phyloP scores from a whole-genome alignment of 2,329 filamentous ascomycete species.

The Fusarium aywerte region DNA sequence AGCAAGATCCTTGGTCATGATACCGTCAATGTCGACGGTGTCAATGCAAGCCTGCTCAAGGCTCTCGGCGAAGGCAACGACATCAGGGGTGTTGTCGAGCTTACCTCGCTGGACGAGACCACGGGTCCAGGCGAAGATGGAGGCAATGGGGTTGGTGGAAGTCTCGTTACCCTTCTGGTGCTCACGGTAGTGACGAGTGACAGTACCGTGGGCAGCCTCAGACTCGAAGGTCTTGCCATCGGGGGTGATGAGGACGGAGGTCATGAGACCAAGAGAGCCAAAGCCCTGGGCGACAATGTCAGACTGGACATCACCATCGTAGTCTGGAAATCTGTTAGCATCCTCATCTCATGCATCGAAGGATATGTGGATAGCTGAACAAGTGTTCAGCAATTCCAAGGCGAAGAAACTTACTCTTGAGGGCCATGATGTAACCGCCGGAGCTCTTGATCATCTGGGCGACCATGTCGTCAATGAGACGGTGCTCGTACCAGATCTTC shows the following conservation, averaged over 20 bases:
- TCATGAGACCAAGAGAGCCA: slow-evolving; percentile 98
- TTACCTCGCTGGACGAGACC: slow-evolving; percentile 92
- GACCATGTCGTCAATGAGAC: slow-evolving; percentile 99
- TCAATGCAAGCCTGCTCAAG: slow-evolving; percentile 95
- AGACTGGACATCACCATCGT: slow-evolving; percentile 98
- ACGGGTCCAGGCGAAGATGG: slow-evolving; percentile 98
- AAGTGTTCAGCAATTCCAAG: slow-evolving; percentile 9
- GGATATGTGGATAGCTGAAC: not conserved
- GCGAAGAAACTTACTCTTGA: slow-evolving; percentile 80
- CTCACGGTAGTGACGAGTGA: slow-evolving; percentile 98
- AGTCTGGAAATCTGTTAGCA: slow-evolving; percentile 69
- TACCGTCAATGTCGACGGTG: slow-evolving; percentile 89
- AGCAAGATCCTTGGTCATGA: slow-evolving; percentile 99
- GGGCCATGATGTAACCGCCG: slow-evolving; percentile 95
- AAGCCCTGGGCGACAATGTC: slow-evolving; percentile 99
- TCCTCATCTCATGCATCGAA: not conserved
- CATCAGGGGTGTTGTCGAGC: slow-evolving; percentile 91
- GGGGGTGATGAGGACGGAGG: slow-evolving; percentile 94
- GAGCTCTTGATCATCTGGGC: slow-evolving; percentile 99
- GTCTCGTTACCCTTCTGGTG: slow-evolving; percentile 98
- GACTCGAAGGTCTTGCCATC: slow-evolving; percentile 97
- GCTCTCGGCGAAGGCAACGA: slow-evolving; percentile 89
- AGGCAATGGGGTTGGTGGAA: slow-evolving; percentile 97
- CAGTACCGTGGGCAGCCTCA: slow-evolving; percentile 97
- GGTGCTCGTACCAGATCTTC: slow-evolving; percentile 99